Conservation (phyloP, 1,284 basidiomycete genomes). For the Agroathelia rolfsii region DNA sequence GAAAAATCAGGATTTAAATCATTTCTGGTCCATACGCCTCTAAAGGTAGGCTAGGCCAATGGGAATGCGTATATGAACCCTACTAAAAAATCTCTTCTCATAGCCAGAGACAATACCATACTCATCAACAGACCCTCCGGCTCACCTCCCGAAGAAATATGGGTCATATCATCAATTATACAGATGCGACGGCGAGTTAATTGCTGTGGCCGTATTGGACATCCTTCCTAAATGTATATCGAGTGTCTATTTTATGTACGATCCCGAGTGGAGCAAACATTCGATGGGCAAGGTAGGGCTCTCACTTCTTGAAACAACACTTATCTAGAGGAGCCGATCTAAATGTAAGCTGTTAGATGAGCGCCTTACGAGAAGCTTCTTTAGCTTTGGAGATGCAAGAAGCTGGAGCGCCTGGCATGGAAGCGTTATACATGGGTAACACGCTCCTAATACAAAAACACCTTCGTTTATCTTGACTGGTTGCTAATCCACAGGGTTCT, state of each 20-base stretch:
- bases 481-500: conserved; percentile 57
- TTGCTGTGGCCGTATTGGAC: conserved; percentile 87
- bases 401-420: conserved; percentile 55
- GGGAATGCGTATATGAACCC: too few relatives aligned
- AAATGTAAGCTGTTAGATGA: conserved; percentile 41
- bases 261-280: conserved; percentile 64
- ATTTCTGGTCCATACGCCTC: conserved; percentile 76
- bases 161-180: conserved; percentile 86
- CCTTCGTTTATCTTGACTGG: background rate
- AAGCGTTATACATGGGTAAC: conserved; percentile 79
- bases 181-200: conserved; percentile 68
- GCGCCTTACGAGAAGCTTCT: conserved; percentile 71
- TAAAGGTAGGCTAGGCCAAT: conserved; percentile 42
- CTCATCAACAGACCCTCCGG: conserved; percentile 29
- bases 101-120: conserved; percentile 55
- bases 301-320: conserved; percentile 1
- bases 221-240: conserved; percentile 86
- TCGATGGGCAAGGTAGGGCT: conserved; percentile 72
- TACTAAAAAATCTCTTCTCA: background rate
- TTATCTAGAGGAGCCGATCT: conserved; percentile 6
- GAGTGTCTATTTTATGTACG: conserved; percentile 94
- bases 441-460: too few relatives aligned
- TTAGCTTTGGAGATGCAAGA: conserved; percentile 65
- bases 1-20: conserved; percentile 46
- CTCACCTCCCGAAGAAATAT: conserved; percentile 60